phyloP scores from a whole-genome alignment of 192 early-diverging fungal species.

The Backusella tarrabulga region DNA sequence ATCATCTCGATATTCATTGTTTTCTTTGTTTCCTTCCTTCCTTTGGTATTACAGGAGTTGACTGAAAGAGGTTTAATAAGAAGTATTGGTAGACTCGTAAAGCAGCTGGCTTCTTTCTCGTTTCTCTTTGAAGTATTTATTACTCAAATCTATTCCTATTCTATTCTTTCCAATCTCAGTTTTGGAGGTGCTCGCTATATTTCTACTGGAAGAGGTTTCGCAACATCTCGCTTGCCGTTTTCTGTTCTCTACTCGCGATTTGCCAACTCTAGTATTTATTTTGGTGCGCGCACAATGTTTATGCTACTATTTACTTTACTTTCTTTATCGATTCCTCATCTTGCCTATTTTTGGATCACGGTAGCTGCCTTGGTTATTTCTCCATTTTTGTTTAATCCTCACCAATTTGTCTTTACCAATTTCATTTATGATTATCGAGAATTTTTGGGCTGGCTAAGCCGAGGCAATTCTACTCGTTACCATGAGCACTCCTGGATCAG shows the following conservation, averaged over 20 bases:
- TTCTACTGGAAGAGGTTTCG: conserved; percentile 71
- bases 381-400: conserved; percentile 75
- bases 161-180: conserved; percentile 65
- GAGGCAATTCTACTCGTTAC: conserved; percentile 50
- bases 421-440: conserved; percentile 69
- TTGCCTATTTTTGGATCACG: conserved; percentile 70
- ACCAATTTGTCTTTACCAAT: conserved; percentile 65
- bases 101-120: conserved; percentile 67
- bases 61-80: conserved; percentile 65
- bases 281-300: conserved; percentile 59
- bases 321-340: conserved; percentile 52
- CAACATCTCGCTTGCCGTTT: conserved; percentile 64
- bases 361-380: conserved; percentile 61
- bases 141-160: conserved; percentile 68
- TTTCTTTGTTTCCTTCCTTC: conserved; percentile 66
- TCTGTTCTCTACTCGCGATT: conserved; percentile 63
- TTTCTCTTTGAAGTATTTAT: conserved; percentile 71
- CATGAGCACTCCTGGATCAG: conserved; percentile 68
- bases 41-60: conserved; percentile 68
- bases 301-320: conserved; percentile 63
- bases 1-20: conserved; percentile 70
- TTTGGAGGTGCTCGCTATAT: conserved; percentile 72
- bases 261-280: conserved; percentile 64
- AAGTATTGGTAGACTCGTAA: conserved; percentile 54
- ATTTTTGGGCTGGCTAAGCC: conserved; percentile 65